Evolutionary conservation across 257 asterid genomes (phyloP), one percentile per base, ranked within the genome.

Genomic region (Phtheirospermum japonicum): DNA sequence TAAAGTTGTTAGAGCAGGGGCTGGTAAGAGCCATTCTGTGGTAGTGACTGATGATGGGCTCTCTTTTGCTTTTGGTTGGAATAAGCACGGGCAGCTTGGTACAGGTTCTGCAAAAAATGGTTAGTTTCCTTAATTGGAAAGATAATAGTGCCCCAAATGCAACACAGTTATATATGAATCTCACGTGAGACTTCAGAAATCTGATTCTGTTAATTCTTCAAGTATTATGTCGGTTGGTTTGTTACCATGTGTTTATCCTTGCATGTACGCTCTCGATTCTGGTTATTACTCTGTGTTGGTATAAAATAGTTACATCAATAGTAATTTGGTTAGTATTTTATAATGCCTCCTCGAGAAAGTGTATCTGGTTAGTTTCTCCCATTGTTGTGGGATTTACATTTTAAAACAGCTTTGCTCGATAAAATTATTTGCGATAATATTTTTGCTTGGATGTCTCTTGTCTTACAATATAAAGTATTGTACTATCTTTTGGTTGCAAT

Each of bases 51-150:
- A 82, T 65, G 94, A 87, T 45, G 92, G 87, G 12, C 69, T 65
- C 19, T 87, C 96, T 8, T 72, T 87, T 73, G 85, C 95, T 55
- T 93, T 93, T 77, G 99, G 99, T 57, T 93, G 95, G 96, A 93
- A 93, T 66, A 89, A 93, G 73, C 91, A 87, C 28, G 99, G 99
- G 57, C 97, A 87, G 75, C 87, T 93, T 16, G 99, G 97, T 54
- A 71, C 85, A 34, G 96, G 99, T 57, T 87, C 95, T 33, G 71
- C 64, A 9, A 93, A 83, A 82, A 85, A 67, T 73, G 97, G 99
- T 89, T 71, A 64, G 87, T 48, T 4, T 63, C 51, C 33, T 51
- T 53, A 32, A 6, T 19, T 53, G 40, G 12, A 46, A 39, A 13
- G 28, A 6, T 32, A 34, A 26, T 53, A 34, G 36, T 46, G 30